Base-by-base conservation (phyloP, 345 rosid species). In the Noccaea caerulescens region DNA sequence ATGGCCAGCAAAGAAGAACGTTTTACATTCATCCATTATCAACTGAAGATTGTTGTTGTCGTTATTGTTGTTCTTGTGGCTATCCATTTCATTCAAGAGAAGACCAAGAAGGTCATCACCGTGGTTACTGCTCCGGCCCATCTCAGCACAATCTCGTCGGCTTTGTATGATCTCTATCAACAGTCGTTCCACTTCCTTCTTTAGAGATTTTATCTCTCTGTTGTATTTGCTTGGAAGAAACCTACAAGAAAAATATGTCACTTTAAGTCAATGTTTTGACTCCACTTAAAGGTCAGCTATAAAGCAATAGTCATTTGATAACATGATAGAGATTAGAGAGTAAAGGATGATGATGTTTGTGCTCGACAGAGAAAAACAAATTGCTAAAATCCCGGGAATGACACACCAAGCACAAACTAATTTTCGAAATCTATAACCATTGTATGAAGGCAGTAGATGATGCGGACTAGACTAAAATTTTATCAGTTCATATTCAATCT, bases 21-120 rank as follows among this genome's bases (percentile, higher is more conserved):
- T 95, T 45, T 95, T 95, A 80, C 96, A 89, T 67, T 92, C 97
- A 59, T 95, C 99, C 99, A 95, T 92, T 46, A 95, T 86, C 80
- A 95, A 36, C 69, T 92, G 99, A 7, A 85, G 69, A 66, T 84
- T 84, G 36, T 80, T 60, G 41, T 77, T 75, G 7, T 71, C 65
- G 16, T 84, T 67, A 33, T 75, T 78, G 6, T 83, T 75, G 16
- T 77, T 74, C 57, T 76, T 69, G 18, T 83, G 81, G 7, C 78
- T 85, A 43, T 87, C 84, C 91, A 86, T 88, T 73, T 92, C 97
- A 46, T 86, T 79, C 9, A 95, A 81, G 13, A 95, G 78, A 75
- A 88, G 83, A 7, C 98, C 98, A 6, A 95, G 80, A 49, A 91
- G 77, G 77, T 95, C 98, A 51, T 88, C 85, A 2, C 99, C 98